Base-by-base conservation (phyloP, 176 grass and related monocot species). In the Cenchrus purpureus region DNA sequence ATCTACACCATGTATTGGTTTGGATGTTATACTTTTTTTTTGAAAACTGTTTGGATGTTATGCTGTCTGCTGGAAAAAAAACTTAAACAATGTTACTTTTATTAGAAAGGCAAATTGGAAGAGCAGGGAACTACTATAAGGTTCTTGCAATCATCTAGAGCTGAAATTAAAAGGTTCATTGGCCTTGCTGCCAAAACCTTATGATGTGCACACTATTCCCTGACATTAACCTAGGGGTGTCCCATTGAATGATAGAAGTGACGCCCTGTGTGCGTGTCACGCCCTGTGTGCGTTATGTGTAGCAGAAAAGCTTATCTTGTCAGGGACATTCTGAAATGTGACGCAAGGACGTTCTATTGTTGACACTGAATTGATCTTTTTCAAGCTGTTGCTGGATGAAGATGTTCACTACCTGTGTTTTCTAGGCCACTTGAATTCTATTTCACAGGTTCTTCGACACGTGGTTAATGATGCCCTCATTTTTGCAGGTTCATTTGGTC, bases 401-500 rank as follows among this genome's bases (percentile, higher is more conserved):
- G 57, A 69, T 25, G 51, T 40, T 5, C 8, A 19, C 72, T 65
- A 80, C 14, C 46, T 16, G 12, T 82, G 48, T 49, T 78, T 86
- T 34, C n/a, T 55, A 17, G 72, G 29, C 25, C 62, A 82, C 63
- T 53, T 73, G 31, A 78, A 78, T 55, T 58, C 22, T 10, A 68
- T 28, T 44, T 3, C 15, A 19, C 43, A 11, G 11, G 9, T 19
- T 80, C 53, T 66, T 92, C 9, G 42, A 7, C 42, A 55, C 85
- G 51, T 8, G 19, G 29, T 22, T 85, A 42, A 80, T 79, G 68
- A 81, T 83, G 28, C 29, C 68, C 61, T 62, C 48, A 12, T 68
- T 32, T 86, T 85, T 97, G 22, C 79, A 99, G 97, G 97, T 99
- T 56, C 97, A 99, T 89, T 90, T 91, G 84, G 91, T 99, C 59